phyloP scores from a whole-genome alignment of 257 asterid species.

The Salvia hispanica region DNA sequence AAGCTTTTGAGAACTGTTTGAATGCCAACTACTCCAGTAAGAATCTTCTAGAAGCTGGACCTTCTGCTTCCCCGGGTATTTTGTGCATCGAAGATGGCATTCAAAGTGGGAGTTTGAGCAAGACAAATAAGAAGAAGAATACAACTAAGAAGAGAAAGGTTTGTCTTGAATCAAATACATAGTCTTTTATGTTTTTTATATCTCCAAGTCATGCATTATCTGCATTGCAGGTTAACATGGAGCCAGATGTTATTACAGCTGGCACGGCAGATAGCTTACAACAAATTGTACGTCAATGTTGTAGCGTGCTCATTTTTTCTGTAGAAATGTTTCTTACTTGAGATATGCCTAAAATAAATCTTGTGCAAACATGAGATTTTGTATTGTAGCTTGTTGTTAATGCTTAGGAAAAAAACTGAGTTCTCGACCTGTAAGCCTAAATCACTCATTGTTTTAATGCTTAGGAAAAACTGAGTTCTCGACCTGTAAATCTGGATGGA shows the following conservation, averaged over 20 bases:
- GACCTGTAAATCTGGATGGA: slow-evolving; percentile 80
- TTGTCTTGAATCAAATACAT: slow-evolving; percentile 25
- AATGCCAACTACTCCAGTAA: slow-evolving; percentile 66
- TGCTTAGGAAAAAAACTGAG: slow-evolving; percentile 68
- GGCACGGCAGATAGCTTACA: slow-evolving; percentile 76
- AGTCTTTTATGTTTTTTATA: background rate
- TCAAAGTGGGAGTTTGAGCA: slow-evolving; percentile 72
- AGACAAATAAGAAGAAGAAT: slow-evolving; percentile 79
- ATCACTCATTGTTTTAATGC: slow-evolving; percentile 22
- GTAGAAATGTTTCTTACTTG: background rate
- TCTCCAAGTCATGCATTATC: slow-evolving; percentile 11
- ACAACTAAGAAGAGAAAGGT: slow-evolving; percentile 87
- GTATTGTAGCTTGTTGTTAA: background rate
- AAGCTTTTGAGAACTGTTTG: slow-evolving; percentile 75
- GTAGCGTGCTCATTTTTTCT: slow-evolving; percentile 2
- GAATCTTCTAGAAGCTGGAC: slow-evolving; percentile 68
- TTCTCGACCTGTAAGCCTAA: slow-evolving; percentile 58
- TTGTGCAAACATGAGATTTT: slow-evolving; percentile 2
- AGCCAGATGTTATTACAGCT: slow-evolving; percentile 63
- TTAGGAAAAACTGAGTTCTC: slow-evolving; percentile 77
- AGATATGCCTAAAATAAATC: background rate
- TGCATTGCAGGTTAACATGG: slow-evolving; percentile 66
- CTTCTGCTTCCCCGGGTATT: slow-evolving; percentile 70
- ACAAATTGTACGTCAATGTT: slow-evolving; percentile 66
- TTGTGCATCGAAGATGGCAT: slow-evolving; percentile 77